These are phyloP conservation scores for Debaryomyces hansenii DNA, from an alignment of 805 yeast species.

Conservation along the genomic window DNA sequence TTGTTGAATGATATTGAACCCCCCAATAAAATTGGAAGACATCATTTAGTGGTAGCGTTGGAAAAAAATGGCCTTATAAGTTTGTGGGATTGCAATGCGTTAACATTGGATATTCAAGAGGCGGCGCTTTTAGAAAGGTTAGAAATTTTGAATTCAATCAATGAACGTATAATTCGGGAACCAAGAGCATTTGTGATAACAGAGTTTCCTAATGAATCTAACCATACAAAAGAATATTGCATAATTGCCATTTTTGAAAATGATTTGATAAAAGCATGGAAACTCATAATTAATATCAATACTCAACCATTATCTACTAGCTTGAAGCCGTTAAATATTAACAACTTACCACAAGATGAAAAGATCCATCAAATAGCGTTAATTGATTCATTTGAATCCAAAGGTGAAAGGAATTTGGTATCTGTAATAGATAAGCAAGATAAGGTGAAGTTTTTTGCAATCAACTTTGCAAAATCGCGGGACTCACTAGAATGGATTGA, in stretches of 20 bases:
- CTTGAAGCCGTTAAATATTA: slow-evolving; percentile 28
- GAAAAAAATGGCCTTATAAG: slow-evolving; percentile 41
- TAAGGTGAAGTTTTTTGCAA: slow-evolving; percentile 18
- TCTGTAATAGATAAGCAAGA: slow-evolving; percentile 54
- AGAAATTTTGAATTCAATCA: slow-evolving; percentile 11
- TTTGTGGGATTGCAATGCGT: slow-evolving; percentile 61
- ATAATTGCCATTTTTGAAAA: slow-evolving; percentile 51
- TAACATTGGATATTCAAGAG: slow-evolving; percentile 26
- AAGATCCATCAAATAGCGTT: slow-evolving; percentile 47
- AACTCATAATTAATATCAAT: slow-evolving; percentile 16
- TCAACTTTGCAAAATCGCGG: slow-evolving; percentile 5
- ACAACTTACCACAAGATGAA: slow-evolving; percentile 37
- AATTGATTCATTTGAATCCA: slow-evolving; percentile 33
- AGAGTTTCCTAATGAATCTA: slow-evolving; percentile 6
- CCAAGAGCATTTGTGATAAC: slow-evolving; percentile 27
- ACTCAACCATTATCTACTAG: slow-evolving; percentile 15
- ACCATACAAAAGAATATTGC: slow-evolving; percentile 24
- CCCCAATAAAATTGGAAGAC: slow-evolving; percentile 13
- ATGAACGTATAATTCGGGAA: slow-evolving; percentile 2
- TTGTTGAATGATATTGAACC: slow-evolving; percentile 33
- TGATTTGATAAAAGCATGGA: slow-evolving; percentile 43
- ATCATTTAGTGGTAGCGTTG: slow-evolving; percentile 31
- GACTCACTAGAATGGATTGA: slow-evolving; percentile 47
- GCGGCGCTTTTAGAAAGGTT: slow-evolving; percentile 22
- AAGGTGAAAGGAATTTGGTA: slow-evolving; percentile 37